Percentiles rank a stretch among this genome's conserved stretches.
Evolutionary conservation across 164 flowering plant genomes (phyloP).

Genomic region (Berberis thunbergii): DNA sequence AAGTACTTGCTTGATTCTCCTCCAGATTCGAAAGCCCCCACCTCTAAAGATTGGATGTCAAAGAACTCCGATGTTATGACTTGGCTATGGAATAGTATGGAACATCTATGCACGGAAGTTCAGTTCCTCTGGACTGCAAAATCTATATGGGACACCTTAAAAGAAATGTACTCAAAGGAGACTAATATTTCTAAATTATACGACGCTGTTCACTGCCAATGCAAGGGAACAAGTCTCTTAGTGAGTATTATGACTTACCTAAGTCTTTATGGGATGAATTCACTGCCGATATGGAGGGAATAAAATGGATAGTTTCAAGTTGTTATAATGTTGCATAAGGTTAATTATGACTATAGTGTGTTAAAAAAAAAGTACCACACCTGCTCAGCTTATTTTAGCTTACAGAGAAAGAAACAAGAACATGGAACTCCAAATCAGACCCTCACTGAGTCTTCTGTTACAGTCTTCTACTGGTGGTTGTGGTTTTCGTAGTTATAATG

Average conservation of each 20-base stretch:
- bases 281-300: not conserved
- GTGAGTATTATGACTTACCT: not conserved
- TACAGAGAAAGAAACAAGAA: not conserved
- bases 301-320: not conserved
- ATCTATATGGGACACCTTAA: not conserved
- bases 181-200: not conserved
- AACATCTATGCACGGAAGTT: not conserved
- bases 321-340: not conserved
- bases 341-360: not conserved
- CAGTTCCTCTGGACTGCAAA: not conserved
- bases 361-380: not conserved
- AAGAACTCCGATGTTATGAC: not conserved
- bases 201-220: not conserved
- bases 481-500: not conserved
- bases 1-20: not conserved
- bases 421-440: too few relatives aligned
- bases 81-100: slow-evolving; percentile 2
- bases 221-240: not conserved
- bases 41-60: not conserved
- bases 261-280: not conserved
- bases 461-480: not conserved
- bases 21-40: not conserved
- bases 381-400: not conserved
- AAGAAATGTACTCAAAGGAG: not conserved
- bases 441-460: not conserved